Evolutionary conservation across 148 eudicot genomes (phyloP), one percentile per base, ranked within the genome.

Genomic region (Chenopodium formosanum): DNA sequence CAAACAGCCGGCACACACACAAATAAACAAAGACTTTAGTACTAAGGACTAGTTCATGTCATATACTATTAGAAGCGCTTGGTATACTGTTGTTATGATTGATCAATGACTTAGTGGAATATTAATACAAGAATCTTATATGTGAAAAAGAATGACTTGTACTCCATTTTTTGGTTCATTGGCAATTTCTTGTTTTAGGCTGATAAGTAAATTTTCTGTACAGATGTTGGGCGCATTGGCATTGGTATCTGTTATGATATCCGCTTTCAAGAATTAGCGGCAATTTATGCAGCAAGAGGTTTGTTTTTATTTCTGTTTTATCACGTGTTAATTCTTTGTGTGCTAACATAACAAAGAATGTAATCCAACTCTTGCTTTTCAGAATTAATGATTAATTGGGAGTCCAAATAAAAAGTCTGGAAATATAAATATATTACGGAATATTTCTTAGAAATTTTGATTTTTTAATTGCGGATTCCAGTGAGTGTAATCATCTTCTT

Each of bases 181-280:
- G 56, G 73, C 64, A n/a, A 44, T 62, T 60, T 25, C 67, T 70
- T 10, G 9, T 31, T 69, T 1, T 46, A 27, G 20, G 60, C 66
- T n/a, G 78, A 83, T 70, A 52, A 34, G 48, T 46, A 44, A 44
- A n/a, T 75, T 31, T 60, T 44, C 19, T 58, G 12, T 76, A 64
- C 90, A 91, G 94, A 90, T 83, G 92, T 91, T 81, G 94, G 94
- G 50, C 89, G 94, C 80, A 91, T 91, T 71, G 94, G 94, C 73
- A 85, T 91, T 46, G 94, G 94, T 76, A 91, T 91, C 64, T 91
- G 94, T 82, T 90, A 91, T 82, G 94, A 91, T 84, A 90, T 91
- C 70, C 92, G 86, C 19, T 91, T 91, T 79, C 94, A 90, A 83
- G 94, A 91, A 79, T 83, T 91, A 69, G 89, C 94, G 14, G 84